A percentile compares a stretch with the other conserved stretches of the same genome.
phyloP scores from a whole-genome alignment of 345 rosid species.

The Eucalyptus marginata region DNA sequence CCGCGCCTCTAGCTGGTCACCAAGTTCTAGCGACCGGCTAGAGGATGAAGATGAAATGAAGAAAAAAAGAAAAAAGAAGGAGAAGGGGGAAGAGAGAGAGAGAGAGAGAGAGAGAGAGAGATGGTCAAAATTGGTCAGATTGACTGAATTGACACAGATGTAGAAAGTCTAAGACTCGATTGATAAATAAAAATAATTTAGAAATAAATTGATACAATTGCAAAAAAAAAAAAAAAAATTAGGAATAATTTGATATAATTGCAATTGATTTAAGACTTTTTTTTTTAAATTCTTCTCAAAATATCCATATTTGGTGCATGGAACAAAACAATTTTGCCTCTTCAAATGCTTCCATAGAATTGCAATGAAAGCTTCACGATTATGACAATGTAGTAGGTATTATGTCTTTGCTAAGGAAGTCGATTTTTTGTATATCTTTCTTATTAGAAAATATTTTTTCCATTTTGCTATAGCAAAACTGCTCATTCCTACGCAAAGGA shows the following conservation, averaged over 20 bases:
- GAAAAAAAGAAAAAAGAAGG: too few species aligned
- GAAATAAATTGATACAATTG: too few species aligned
- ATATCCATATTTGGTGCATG: neutral
- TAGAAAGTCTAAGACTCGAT: too few species aligned
- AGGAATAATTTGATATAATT: neutral
- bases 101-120: rapidly evolving
- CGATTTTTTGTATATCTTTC: neutral
- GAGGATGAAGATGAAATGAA: too few species aligned
- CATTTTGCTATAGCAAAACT: neutral
- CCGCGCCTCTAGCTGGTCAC: too few species aligned
- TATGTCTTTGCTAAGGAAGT: neutral
- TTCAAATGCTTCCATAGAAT: neutral
- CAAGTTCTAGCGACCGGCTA: rapidly evolving
- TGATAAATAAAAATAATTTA: too few species aligned
- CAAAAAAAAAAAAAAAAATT: too few species aligned
- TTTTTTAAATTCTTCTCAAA: neutral
- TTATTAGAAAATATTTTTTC: neutral
- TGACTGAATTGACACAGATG: rapidly evolving
- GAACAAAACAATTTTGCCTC: neutral
- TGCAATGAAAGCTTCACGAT: neutral
- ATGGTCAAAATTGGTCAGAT: rapidly evolving
- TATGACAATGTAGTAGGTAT: neutral
- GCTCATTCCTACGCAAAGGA: neutral
- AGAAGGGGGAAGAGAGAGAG: rapidly evolving
- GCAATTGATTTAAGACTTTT: too few species aligned